Conservation (phyloP, 192 early-diverging fungal species). For the Gonapodya prolifera region DNA sequence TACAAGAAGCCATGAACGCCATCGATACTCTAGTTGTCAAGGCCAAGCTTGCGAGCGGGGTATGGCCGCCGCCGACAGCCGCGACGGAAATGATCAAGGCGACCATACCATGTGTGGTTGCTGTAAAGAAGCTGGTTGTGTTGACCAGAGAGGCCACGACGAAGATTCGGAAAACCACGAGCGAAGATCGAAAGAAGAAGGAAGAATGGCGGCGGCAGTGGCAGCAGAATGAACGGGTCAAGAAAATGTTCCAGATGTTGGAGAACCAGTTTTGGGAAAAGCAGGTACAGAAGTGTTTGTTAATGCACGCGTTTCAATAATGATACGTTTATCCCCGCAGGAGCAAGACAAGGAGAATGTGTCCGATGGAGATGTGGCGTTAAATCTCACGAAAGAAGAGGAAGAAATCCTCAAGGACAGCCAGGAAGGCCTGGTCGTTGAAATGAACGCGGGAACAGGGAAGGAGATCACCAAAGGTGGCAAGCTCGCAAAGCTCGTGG, state of each 20-base stretch:
- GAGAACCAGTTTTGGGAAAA: slow-evolving; percentile 15
- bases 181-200: slow-evolving; percentile 22
- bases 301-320: background rate
- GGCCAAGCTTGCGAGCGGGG: background rate
- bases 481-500: slow-evolving; percentile 24
- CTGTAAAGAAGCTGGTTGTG: slow-evolving; percentile 32
- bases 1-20: background rate
- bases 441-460: background rate
- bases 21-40: background rate
- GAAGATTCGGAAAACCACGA: slow-evolving; percentile 16
- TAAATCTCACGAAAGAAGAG: background rate
- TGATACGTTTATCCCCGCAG: background rate
- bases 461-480: slow-evolving; percentile 24
- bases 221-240: slow-evolving; percentile 30
- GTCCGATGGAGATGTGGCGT: background rate
- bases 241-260: slow-evolving; percentile 32
- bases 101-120: slow-evolving; percentile 29
- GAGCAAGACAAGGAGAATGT: background rate
- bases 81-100: slow-evolving; percentile 1
- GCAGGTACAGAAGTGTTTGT: background rate
- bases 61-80: slow-evolving; percentile 3
- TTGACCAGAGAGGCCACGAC: slow-evolving; percentile 19
- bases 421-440: slow-evolving; percentile 22
- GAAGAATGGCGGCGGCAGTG: slow-evolving; percentile 24
- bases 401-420: slow-evolving; percentile 16